Evolutionary conservation across 345 rosid species (phyloP).

Genomic region (Clausena lansium): DNA sequence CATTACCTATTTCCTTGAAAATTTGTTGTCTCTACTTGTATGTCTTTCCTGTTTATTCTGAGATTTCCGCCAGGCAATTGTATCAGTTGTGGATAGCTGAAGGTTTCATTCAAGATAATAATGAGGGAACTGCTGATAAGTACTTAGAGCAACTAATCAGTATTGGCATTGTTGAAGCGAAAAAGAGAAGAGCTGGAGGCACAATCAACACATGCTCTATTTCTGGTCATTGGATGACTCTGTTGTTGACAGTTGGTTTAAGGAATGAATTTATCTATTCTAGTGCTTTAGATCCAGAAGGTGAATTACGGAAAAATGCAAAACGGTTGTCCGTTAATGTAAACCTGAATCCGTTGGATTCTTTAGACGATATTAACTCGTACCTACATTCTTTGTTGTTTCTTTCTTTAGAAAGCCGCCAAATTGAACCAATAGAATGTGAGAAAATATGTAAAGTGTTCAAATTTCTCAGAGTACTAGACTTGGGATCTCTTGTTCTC

Average conservation of each 20-base stretch:
- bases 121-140: background rate
- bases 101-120: conserved; percentile 3
- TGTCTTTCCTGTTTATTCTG: background rate
- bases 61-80: background rate
- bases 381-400: background rate
- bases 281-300: background rate
- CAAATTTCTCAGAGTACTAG: background rate
- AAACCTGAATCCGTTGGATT: background rate
- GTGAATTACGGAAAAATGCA: background rate
- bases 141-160: background rate
- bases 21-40: background rate
- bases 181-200: background rate
- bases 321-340: too few species aligned
- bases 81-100: conserved; percentile 9
- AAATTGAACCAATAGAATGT: too few species aligned
- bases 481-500: background rate
- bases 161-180: background rate
- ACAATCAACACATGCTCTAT: background rate
- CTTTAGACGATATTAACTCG: background rate
- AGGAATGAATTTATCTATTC: background rate
- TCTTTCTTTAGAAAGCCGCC: background rate
- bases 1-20: background rate
- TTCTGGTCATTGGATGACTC: background rate
- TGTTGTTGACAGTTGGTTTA: too few species aligned
- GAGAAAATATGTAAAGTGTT: background rate